Percentiles rank a stretch among this genome's conserved stretches.
Evolutionary conservation across 2,329 filamentous ascomycete species (phyloP).

Genomic region (Dothideomycetes sp.): DNA sequence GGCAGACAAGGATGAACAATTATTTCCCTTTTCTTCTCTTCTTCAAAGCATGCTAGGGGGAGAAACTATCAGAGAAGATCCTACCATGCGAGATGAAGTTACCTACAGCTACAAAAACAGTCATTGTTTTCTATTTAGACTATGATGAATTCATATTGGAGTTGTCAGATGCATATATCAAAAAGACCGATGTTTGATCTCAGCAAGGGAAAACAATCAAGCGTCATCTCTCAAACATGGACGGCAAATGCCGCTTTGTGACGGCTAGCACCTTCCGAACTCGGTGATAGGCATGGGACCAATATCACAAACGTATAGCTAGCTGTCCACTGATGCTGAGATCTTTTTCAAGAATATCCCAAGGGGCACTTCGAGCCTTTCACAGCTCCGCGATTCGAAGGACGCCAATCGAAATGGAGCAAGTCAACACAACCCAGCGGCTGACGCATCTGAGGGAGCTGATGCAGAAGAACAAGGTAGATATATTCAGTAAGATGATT

Average conservation of each 20-base stretch:
- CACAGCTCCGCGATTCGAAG: conserved; percentile 12
- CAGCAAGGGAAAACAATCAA: too few relatives aligned
- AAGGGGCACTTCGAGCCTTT: conserved; percentile 12
- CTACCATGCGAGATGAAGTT: too few relatives aligned
- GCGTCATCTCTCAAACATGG: conserved; percentile 4
- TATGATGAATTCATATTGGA: too few relatives aligned
- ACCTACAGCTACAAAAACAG: too few relatives aligned
- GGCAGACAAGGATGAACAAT: too few relatives aligned
- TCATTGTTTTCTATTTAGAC: too few relatives aligned
- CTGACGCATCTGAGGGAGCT: conserved; percentile 66
- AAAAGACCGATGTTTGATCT: too few relatives aligned
- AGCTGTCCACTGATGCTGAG: conserved; percentile 4
- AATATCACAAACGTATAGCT: background rate
- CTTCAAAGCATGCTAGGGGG: too few relatives aligned
- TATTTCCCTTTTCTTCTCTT: too few relatives aligned
- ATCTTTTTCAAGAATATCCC: conserved; percentile 1
- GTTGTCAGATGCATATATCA: too few relatives aligned
- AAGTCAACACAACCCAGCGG: conserved; percentile 66
- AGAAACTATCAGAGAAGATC: too few relatives aligned
- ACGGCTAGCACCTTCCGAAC: background rate
- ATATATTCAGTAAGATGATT: conserved; percentile 69
- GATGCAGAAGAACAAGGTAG: conserved; percentile 79
- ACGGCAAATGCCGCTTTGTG: too few relatives aligned
- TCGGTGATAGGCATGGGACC: background rate
- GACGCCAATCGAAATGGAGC: conserved; percentile 51